These are phyloP conservation scores for Eutypa lata DNA, from an alignment of 2,329 filamentous ascomycete species.

Conservation along the genomic window DNA sequence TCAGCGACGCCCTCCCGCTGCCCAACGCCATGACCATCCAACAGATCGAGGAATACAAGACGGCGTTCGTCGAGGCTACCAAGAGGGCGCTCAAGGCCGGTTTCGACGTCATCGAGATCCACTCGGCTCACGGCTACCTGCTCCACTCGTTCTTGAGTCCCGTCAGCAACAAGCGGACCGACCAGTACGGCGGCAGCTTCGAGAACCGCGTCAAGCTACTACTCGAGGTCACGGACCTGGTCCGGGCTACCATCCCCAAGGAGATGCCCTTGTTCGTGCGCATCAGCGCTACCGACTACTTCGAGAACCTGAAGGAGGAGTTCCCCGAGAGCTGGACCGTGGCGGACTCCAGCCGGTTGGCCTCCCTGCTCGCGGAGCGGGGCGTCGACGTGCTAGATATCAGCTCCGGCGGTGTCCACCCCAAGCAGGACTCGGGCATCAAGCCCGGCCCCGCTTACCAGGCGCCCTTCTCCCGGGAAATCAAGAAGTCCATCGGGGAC, in stretches of 20 bases:
- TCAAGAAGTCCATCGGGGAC: slow-evolving; percentile 65
- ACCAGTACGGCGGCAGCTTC: slow-evolving; percentile 65
- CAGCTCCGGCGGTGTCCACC: slow-evolving; percentile 60
- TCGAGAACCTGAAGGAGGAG: slow-evolving; percentile 51
- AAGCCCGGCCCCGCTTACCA: slow-evolving; percentile 61
- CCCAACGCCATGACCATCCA: slow-evolving; percentile 56
- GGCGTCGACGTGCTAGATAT: slow-evolving; percentile 72
- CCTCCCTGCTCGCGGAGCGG: slow-evolving; percentile 53
- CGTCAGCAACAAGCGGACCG: slow-evolving; percentile 64
- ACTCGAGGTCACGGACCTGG: slow-evolving; percentile 63
- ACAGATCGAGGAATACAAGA: slow-evolving; percentile 33
- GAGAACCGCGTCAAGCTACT: slow-evolving; percentile 69
- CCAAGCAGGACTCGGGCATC: slow-evolving; percentile 43
- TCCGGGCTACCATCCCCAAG: slow-evolving; percentile 58
- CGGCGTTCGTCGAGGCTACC: slow-evolving; percentile 33
- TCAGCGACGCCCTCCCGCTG: slow-evolving; percentile 49
- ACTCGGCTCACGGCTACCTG: slow-evolving; percentile 77
- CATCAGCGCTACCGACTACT: slow-evolving; percentile 66
- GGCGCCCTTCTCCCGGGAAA: slow-evolving; percentile 59
- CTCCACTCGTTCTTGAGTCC: slow-evolving; percentile 69
- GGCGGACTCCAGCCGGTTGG: slow-evolving; percentile 58
- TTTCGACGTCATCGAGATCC: slow-evolving; percentile 67
- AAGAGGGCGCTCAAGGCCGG: slow-evolving; percentile 41
- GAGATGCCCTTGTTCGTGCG: slow-evolving; percentile 67
- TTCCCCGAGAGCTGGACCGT: slow-evolving; percentile 56